A percentile compares a stretch with the other conserved stretches of the same genome.
Evolutionary conservation across 768 basidiomycete genomes (phyloP).

Genomic region (Russula foetens): DNA sequence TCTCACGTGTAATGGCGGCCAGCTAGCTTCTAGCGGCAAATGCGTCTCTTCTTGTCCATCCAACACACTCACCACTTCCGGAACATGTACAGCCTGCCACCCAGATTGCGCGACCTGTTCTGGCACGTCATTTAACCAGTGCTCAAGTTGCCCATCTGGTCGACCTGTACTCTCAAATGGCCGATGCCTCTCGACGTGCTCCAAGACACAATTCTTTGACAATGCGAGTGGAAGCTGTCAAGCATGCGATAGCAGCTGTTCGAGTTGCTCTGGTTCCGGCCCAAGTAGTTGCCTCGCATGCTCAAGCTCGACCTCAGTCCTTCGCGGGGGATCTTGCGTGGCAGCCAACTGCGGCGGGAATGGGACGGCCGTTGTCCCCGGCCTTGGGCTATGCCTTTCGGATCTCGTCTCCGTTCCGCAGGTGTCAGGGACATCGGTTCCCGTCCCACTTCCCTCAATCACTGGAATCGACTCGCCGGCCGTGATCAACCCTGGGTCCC

Average conservation of each 20-base stretch:
- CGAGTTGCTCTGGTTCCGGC: constrained; percentile 68
- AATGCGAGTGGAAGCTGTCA: constrained; percentile 52
- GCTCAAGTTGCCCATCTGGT: constrained; percentile 56
- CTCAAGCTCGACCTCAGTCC: constrained; percentile 50
- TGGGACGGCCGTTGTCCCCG: constrained; percentile 49
- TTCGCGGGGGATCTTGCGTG: constrained; percentile 58
- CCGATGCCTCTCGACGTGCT: constrained; percentile 72
- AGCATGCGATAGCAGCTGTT: constrained; percentile 67
- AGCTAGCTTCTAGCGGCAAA: constrained; percentile 62
- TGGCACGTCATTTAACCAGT: constrained; percentile 72
- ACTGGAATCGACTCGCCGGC: constrained; percentile 53
- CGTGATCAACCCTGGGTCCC: constrained; percentile 20
- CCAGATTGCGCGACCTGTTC: constrained; percentile 81
- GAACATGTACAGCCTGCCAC: constrained; percentile 69
- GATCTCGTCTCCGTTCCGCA: constrained; percentile 53
- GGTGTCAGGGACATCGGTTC: constrained; percentile 34
- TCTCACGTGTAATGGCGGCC: constrained; percentile 57
- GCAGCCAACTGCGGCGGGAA: constrained; percentile 47
- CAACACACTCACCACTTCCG: constrained; percentile 56
- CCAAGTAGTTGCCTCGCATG: constrained; percentile 67
- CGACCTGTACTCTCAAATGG: constrained; percentile 70
- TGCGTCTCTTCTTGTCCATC: constrained; percentile 73
- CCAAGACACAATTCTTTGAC: constrained; percentile 67
- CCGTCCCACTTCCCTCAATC: constrained; percentile 43
- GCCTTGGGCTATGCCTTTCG: constrained; percentile 74